Evolutionary conservation across 345 rosid species (phyloP), one percentile per base, ranked within the genome.

Genomic region (Hypericum androsaemum): DNA sequence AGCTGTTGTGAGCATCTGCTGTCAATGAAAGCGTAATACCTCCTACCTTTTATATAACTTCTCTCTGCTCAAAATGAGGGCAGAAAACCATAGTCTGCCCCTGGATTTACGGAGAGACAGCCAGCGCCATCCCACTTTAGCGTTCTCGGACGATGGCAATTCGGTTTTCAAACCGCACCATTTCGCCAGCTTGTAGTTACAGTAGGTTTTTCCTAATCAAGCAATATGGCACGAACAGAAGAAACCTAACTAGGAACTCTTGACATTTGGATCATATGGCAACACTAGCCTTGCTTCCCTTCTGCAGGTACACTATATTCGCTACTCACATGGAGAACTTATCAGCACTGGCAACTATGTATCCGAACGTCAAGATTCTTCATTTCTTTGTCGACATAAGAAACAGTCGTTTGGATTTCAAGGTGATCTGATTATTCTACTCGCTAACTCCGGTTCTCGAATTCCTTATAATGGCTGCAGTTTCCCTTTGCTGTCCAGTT

Each of bases 1-100:
- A 81, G 98, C 76, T 92, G 94, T 81, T 88, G 94, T 40, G 98
- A 92, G 70, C 71, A 81, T 81, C 79, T 92, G 39, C 54, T 78
- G 62, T 83, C 92, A 36, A 76, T 83, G 52, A 83, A 78, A 68
- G 89, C 79, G 96, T 88, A 83, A 87, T 57, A 39, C 28, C 54
- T 43, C 28, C 43, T 49, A 48, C 13, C 42, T 41, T 56, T 56
- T 56, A 22, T 6, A 13, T 46, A 32, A 49, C 14, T 37, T 46
- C 14, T 22, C 41, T 16, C 5, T 17, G 12, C 39, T 39, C 12
- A 28, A 14, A 10, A 12, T 12, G 12, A n/a, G 16, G 7, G 14
- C 13, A 44, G 48, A 44, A 12, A 44, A 22, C 1, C 32, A 22
- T 22, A 22, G 32, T 22, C 32, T 22, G 32, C 32, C 32, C 32